phyloP scores from a whole-genome alignment of 139 green algal species.

The Chlorella sorokiniana region DNA sequence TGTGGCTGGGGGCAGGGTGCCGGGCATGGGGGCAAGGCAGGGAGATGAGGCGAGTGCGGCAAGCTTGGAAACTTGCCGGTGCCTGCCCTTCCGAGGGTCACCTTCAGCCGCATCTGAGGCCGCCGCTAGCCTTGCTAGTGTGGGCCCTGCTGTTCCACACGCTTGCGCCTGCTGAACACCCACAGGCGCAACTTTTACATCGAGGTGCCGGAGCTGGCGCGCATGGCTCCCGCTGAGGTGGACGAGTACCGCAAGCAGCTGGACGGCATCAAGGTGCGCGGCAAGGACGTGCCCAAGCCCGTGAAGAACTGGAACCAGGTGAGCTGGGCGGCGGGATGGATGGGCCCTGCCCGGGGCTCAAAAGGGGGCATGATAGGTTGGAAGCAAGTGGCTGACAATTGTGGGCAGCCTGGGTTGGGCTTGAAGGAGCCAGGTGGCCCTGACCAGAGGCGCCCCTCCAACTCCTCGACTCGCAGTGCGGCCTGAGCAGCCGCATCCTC shows the following conservation, averaged over 20 bases:
- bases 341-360: no score
- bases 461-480: conserved; percentile 52
- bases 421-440: no score
- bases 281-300: conserved; percentile 87
- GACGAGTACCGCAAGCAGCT: conserved; percentile 70
- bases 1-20: background rate
- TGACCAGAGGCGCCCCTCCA: background rate
- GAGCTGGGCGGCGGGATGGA: background rate
- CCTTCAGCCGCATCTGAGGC: background rate
- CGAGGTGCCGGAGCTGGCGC: conserved; percentile 76
- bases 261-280: conserved; percentile 86
- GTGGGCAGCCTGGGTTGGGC: no score
- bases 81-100: no score
- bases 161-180: conserved; percentile 56
- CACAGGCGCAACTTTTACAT: conserved; percentile 90
- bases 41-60: background rate
- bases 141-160: background rate
- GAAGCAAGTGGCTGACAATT: no score
- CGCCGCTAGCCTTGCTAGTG: background rate
- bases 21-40: background rate
- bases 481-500: conserved; percentile 77
- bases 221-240: conserved; percentile 77
- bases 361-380: no score
- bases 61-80: background rate
- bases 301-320: conserved; percentile 85